These are phyloP conservation scores for Syncephalis plumigaleata DNA, from an alignment of 371 early-diverging fungal species.

Conservation along the genomic window DNA sequence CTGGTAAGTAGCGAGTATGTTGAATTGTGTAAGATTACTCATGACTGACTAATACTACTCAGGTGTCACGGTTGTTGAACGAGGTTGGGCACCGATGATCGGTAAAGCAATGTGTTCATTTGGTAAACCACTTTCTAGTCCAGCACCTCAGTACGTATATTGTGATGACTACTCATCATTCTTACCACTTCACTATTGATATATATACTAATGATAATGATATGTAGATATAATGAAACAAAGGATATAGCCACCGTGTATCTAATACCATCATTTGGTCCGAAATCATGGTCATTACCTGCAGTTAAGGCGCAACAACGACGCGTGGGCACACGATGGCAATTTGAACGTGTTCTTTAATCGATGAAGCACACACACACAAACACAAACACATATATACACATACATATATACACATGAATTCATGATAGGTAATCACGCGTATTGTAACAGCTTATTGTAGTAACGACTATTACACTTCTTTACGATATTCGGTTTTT, in stretches of 20 bases:
- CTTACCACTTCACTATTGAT: neutral
- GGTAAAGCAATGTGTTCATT: constrained; percentile 41
- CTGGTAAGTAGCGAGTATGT: constrained; percentile 4
- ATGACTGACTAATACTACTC: constrained; percentile 13
- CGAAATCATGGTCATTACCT: constrained; percentile 56
- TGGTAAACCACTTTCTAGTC: constrained; percentile 43
- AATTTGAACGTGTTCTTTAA: neutral
- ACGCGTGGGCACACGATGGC: constrained; percentile 44
- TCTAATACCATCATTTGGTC: constrained; percentile 30
- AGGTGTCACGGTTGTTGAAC: too few relatives aligned
- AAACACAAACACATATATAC: too few relatives aligned
- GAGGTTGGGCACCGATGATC: constrained; percentile 32
- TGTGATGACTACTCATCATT: too few relatives aligned
- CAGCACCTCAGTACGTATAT: constrained; percentile 37
- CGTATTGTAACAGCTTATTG: too few relatives aligned
- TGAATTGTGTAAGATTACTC: neutral
- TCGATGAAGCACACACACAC: neutral
- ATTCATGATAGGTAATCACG: too few relatives aligned
- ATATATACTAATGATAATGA: neutral
- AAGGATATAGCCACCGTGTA: constrained; percentile 4
- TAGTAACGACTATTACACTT: too few relatives aligned
- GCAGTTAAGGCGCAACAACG: constrained; percentile 46
- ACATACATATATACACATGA: too few relatives aligned
- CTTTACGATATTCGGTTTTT: constrained; percentile 67
- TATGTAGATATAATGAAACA: neutral